Evolutionary conservation across 2,329 filamentous ascomycete species (phyloP), one percentile per base, ranked within the genome.

Genomic region (Pestalotiopsis fici): DNA sequence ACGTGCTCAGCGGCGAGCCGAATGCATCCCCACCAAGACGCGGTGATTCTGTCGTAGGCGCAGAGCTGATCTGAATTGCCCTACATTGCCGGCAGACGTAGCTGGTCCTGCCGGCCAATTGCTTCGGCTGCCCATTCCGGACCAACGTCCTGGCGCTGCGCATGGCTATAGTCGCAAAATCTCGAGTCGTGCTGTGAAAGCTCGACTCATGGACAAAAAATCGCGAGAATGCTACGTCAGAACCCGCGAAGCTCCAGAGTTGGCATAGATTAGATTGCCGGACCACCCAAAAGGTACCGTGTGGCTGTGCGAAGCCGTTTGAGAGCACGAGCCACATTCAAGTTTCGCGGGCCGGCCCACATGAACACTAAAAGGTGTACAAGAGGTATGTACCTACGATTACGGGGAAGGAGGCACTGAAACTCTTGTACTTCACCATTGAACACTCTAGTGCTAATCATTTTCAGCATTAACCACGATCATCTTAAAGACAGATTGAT

Each of bases 41-140:
- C 65, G 87, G 83, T 61, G 85, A 82, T 69, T 88, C 86, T 43
- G 85, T 87, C 66, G 85, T 87, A 39, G 89, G 87, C 66, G 87
- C 82, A 64, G 88, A 83, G 77, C 86, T 88, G 81, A 91, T 89
- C 75, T 90, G 88, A 60, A 91, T 88, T 64, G 81, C 77, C 75
- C 89, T 83, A 78, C 87, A 89, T 79, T 88, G 86, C 61, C 81
- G 79, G 75, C 86, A 88, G 60, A 87, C 77, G 68, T 82, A 85
- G 66, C 67, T 71, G 63, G 70, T 72, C 61, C 60, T 71, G 55
- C 59, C 60, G 35, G 71, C 66, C 64, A 74, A 70, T 69, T 67
- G 72, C 62, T 71, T 62, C 35, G 70, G 43, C 59, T 70, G 74
- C 66, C 72, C 68, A 66, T 70, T 68, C 70, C 74, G 68, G 68